Percentiles rank a stretch among this genome's conserved stretches.
phyloP scores from a whole-genome alignment of 495 filamentous ascomycete genomes.

The Darksidea phi region DNA sequence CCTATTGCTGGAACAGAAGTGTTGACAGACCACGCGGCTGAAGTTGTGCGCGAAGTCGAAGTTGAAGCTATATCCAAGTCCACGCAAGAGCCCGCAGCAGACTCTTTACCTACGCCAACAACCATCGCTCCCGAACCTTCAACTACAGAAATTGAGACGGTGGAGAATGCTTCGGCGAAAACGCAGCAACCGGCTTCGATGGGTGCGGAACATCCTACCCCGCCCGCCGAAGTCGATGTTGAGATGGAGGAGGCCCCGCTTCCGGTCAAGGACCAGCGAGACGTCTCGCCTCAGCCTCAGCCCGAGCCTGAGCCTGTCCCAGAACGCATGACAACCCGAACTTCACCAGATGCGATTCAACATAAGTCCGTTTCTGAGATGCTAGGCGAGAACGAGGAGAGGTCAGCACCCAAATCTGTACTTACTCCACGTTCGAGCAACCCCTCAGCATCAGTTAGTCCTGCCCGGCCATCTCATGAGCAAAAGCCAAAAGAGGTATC shows the following conservation, averaged over 20 bases:
- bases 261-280: slow-evolving; percentile 9
- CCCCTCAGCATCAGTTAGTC: slow-evolving; percentile 37
- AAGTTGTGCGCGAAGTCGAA: slow-evolving; percentile 10
- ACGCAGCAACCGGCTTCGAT: slow-evolving; percentile 17
- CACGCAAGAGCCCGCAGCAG: slow-evolving; percentile 7
- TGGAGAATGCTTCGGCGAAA: slow-evolving; percentile 2
- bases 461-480: slow-evolving; percentile 43
- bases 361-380: slow-evolving; percentile 76
- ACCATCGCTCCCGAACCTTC: slow-evolving; percentile 22
- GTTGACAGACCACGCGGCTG: slow-evolving; percentile 24
- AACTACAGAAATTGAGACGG: slow-evolving; percentile 1
- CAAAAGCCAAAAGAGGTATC: slow-evolving; percentile 67
- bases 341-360: slow-evolving; percentile 64
- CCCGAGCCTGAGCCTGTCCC: slow-evolving; percentile 22
- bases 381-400: slow-evolving; percentile 51
- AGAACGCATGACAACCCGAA: slow-evolving; percentile 62
- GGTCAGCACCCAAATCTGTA: slow-evolving; percentile 31
- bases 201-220: slow-evolving; percentile 29
- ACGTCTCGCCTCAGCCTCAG: slow-evolving; percentile 1
- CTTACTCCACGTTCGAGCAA: slow-evolving; percentile 47
- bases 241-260: slow-evolving; percentile 34
- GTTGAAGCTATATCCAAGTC: not conserved
- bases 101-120: slow-evolving; percentile 30
- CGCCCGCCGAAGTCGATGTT: slow-evolving; percentile 34
- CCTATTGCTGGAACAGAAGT: slow-evolving; percentile 2